These are phyloP conservation scores for Picochlorum sp. DNA, from an alignment of 139 green algal species.

Conservation along the genomic window DNA sequence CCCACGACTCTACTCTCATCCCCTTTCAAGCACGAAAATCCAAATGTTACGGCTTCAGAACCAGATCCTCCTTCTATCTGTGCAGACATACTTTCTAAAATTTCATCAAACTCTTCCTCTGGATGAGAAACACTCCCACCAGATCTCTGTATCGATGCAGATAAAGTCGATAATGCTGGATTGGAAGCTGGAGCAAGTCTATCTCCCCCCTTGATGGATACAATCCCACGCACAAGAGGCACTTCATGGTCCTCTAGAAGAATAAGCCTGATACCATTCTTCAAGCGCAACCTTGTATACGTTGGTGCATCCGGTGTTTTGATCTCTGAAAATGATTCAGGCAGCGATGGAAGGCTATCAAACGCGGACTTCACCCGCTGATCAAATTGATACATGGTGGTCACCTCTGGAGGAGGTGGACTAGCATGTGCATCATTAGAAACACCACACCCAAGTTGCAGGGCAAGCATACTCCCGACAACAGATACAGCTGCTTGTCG, in stretches of 20 bases:
- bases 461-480: too few species aligned
- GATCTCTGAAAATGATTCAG: slow-evolving; percentile 29
- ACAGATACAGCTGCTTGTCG: too few species aligned
- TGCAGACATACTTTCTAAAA: slow-evolving; percentile 51
- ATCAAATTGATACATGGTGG: too few species aligned
- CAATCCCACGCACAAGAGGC: slow-evolving; percentile 45
- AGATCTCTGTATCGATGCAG: slow-evolving; percentile 42
- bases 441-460: too few species aligned
- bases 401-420: too few species aligned
- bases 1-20: slow-evolving; percentile 43
- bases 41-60: slow-evolving; percentile 36
- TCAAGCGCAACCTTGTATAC: slow-evolving; percentile 28
- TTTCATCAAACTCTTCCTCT: slow-evolving; percentile 34
- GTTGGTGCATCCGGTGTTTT: slow-evolving; percentile 22
- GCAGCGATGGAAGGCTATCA: slow-evolving; percentile 26
- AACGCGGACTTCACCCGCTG: too few species aligned
- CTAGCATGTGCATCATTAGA: too few species aligned
- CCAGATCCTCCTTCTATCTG: slow-evolving; percentile 46
- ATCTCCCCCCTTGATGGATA: slow-evolving; percentile 58
- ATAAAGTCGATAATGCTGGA: slow-evolving; percentile 33
- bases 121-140: slow-evolving; percentile 49
- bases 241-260: slow-evolving; percentile 66
- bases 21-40: slow-evolving; percentile 51
- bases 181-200: slow-evolving; percentile 49
- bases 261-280: slow-evolving; percentile 60